Evolutionary conservation across 768 basidiomycete species (phyloP), one percentile per base, ranked within the genome.

Genomic region (Auriculariales sp.): DNA sequence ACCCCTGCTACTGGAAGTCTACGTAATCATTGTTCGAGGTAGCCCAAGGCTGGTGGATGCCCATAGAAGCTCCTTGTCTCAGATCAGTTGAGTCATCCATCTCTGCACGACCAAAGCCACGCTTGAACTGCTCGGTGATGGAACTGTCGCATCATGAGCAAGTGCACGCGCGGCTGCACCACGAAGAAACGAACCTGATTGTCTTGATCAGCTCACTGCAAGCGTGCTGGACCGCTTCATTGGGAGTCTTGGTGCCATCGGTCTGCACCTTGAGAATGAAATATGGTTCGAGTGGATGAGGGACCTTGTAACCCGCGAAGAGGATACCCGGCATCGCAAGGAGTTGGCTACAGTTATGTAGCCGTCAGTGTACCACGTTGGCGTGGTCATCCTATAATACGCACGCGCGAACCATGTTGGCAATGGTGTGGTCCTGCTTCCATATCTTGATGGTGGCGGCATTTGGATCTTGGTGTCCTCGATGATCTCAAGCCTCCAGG

Each of bases 261-360:
- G 93, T 97, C 67, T 97, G 95, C 49, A 98, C 78, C 65, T 95
- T 97, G 65, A 99, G 78, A 51, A 88, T 72, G 67, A 98, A 94
- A 63, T 92, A 77, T 6, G 93, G 91, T 55, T 95, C 89, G 19
- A 94, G 78, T 1, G 95, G 94, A 59, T 97, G 95, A 0, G 94
- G 94, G 32, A 92, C 90, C 69, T 93, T 91, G 79, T 98, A 98
- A 1, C 95, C 95, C 1, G 93, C 93, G 62, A 98, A 98, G 53
- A 92, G 80, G 56, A 97, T 80, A 55, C 81, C 73, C 4, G 88
- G 83, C 76, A 86, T 84, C 6, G 81, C 66, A 29, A 97, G 80
- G 27, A 98, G 81, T 74, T 99, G 91, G 3, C 93, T 95, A 62
- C 22, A 34, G 2, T n/a, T 45, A 47, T 28, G 48, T 9, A 9